Evolutionary conservation across 2,329 filamentous ascomycete genomes (phyloP), one percentile per base, ranked within the genome.

Genomic region (Nigrospora osmanthi): DNA sequence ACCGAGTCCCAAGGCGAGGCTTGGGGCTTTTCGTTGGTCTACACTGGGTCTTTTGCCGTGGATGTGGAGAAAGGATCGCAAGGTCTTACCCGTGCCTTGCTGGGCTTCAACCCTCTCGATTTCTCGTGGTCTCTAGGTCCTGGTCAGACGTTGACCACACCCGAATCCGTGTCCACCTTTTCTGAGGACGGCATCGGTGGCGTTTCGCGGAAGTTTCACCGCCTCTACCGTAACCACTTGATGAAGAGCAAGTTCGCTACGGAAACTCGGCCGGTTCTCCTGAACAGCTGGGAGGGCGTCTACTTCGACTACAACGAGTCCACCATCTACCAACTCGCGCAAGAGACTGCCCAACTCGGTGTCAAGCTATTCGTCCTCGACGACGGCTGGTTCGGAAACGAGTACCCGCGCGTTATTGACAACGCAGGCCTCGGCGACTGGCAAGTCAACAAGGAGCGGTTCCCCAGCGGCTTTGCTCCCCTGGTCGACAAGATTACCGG

Each of bases 201-300:
- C 38, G 79, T 85, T 69, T 84, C 80, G 0, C 71, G 78, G 12
- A 73, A 71, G 6, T 75, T 81, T 50, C 81, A 85, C 52, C 68
- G 76, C 0, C 64, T 85, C 0, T 85, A 80, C 56, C 73, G 75
- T 38, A 73, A 78, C 42, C 75, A 84, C 51, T 68, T 84, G 40
- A 77, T 81, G 47, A 65, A 73, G 54, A 75, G 73, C 58, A 73
- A 79, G 47, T 72, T 73, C 49, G 78, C 71, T 11, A 65, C 66
- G 10, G 61, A 71, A 51, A 69, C 69, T 11, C 72, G 72, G 0
- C 81, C 79, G 0, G 66, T 74, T 0, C 59, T 85, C 37, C 68
- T 84, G 17, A 85, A 85, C 57, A 81, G 78, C 34, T 85, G 81
- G 81, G 81, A 85, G 55, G 80, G 79, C 0, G 63, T 83, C 0